Evolutionary conservation across 352 stramenopile species (phyloP), one percentile per base, ranked within the genome.

Genomic region (Globisporangium radiosum): DNA sequence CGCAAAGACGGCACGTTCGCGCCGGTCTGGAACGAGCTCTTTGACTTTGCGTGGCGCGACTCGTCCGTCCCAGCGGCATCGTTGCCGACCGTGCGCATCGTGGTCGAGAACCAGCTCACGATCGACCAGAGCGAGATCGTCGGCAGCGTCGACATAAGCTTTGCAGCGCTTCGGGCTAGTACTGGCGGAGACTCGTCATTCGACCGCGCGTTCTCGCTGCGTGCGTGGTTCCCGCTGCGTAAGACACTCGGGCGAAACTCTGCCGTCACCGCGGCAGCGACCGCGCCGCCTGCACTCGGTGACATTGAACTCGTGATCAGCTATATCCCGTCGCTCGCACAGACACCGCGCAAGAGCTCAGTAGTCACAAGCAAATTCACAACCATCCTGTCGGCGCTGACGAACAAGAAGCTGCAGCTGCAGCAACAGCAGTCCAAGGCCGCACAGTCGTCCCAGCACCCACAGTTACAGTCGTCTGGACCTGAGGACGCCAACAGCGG

Each of bases 21-120:
- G 1, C 81, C 81, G 0, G 74, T 86, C 33, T 91, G 81, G 81
- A 89, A 91, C 60, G 81, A 91, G 45, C 54, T 89, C 2, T 88
- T 91, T 37, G 81, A 91, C 59, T 91, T 91, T 62, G 81, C 86
- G 53, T 86, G 73, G 77, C 52, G 63, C 44, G 52, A 58, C 37
- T 50, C 60, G 2, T 63, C 53, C 1, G 63, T 72, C 9, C n/a
- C 63, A 2, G 25, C 25, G 25, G 25, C 25, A 33, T 33, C 25
- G 25, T 3, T 33, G 25, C 58, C 59, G 0, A 53, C 58, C 0
- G 59, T 87, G 0, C 74, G 76, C 5, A 52, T 91, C 40, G 66
- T 74, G 14, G 51, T 91, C 15, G 77, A 88, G 48, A 91, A 86
- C 45, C 78, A 91, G 59, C 60, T 91, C 14, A 85, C 70, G 4